Evolutionary conservation across 2,329 filamentous ascomycete species (phyloP).

Genomic region (Cladosporium oxysporum): DNA sequence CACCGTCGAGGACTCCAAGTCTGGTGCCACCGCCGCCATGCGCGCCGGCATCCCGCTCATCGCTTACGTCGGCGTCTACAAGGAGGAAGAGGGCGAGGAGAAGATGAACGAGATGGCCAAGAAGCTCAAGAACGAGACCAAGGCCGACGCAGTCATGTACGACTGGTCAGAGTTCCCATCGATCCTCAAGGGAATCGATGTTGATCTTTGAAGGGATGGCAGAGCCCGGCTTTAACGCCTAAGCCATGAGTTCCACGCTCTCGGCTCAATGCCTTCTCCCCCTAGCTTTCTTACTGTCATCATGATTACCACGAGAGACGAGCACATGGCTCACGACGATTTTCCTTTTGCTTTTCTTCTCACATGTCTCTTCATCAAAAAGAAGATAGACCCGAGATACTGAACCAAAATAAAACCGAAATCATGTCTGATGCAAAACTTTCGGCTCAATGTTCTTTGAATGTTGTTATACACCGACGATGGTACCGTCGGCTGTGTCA

Average conservation of each 20-base stretch:
- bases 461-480: not conserved
- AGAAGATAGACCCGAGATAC: slow-evolving; percentile 18
- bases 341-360: not conserved
- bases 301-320: slow-evolving; percentile 15
- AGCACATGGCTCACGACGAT: slow-evolving; percentile 10
- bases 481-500: not conserved
- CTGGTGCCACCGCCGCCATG: slow-evolving; percentile 74
- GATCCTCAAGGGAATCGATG: slow-evolving; percentile 47
- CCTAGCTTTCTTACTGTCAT: not conserved
- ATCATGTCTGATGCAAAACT: not conserved
- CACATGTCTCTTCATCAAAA: slow-evolving; percentile 10
- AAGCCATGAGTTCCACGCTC: not conserved
- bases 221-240: slow-evolving; percentile 4
- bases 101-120: slow-evolving; percentile 54
- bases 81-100: slow-evolving; percentile 65
- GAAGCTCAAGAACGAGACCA: slow-evolving; percentile 51
- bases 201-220: slow-evolving; percentile 3
- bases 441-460: not conserved
- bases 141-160: slow-evolving; percentile 52
- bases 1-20: slow-evolving; percentile 87
- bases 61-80: slow-evolving; percentile 82
- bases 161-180: slow-evolving; percentile 55
- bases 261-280: not conserved
- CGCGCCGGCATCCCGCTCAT: slow-evolving; percentile 78
- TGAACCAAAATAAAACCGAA: not conserved